A percentile compares a stretch with the other conserved stretches of the same genome.
These are phyloP conservation scores for Chaetomium sp. DNA, from an alignment of 2,329 filamentous ascomycete genomes.

Conservation along the genomic window DNA sequence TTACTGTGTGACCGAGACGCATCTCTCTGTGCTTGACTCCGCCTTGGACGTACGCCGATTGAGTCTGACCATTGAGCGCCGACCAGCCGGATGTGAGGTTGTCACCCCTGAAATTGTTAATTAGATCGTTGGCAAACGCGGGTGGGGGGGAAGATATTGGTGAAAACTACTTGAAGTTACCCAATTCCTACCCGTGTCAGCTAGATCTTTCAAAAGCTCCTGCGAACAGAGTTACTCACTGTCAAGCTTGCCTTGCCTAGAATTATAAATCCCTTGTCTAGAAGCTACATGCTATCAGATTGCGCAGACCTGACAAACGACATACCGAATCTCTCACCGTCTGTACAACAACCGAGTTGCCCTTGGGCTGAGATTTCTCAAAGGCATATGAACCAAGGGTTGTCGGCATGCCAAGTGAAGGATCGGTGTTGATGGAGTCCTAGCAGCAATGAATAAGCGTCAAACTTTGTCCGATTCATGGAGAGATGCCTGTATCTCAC, in stretches of 20 bases:
- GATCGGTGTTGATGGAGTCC: not conserved
- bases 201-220: not conserved
- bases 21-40: not conserved
- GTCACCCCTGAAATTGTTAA: too few relatives aligned
- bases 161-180: too few relatives aligned
- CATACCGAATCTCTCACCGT: not conserved
- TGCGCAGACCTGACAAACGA: too few relatives aligned
- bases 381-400: not conserved
- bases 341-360: not conserved
- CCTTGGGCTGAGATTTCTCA: not conserved
- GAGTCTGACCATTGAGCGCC: not conserved
- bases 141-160: too few relatives aligned
- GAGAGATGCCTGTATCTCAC: not conserved
- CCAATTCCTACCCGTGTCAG: not conserved
- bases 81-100: not conserved
- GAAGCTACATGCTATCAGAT: too few relatives aligned
- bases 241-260: constrained; percentile 2
- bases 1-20: not conserved
- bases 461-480: too few relatives aligned
- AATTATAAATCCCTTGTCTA: not conserved
- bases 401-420: not conserved
- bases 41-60: not conserved
- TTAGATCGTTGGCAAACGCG: too few relatives aligned
- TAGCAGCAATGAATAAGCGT: too few relatives aligned
- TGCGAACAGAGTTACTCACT: not conserved